Evolutionary conservation across 2,329 filamentous ascomycete genomes (phyloP).

Genomic region (Monosporascus sp.): DNA sequence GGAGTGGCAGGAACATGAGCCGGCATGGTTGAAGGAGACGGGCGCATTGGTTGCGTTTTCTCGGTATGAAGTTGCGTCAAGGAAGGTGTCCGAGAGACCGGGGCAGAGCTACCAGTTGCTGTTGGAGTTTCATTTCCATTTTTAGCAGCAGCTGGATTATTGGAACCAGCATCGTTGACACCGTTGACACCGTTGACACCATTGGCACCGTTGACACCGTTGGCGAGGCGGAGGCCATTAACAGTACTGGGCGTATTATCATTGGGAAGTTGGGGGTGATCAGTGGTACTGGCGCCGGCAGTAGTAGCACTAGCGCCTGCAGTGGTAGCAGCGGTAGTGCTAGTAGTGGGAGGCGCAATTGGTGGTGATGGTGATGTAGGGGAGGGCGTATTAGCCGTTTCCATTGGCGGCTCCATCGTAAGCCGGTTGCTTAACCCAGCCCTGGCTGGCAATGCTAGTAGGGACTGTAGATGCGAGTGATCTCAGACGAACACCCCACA

Average conservation of each 20-base stretch:
- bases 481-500: not conserved
- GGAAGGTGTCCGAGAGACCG: not conserved
- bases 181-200: not conserved
- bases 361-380: not conserved
- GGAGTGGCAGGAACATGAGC: not conserved
- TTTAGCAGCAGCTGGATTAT: not conserved
- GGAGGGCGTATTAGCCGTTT: not conserved
- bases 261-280: no score
- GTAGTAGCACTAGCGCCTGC: not conserved
- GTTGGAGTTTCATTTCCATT: not conserved
- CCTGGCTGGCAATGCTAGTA: not conserved
- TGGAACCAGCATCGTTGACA: not conserved
- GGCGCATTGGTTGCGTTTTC: not conserved
- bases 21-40: not conserved
- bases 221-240: not conserved
- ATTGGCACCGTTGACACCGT: not conserved
- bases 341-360: not conserved
- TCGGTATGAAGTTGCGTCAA: not conserved
- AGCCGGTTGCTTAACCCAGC: not conserved
- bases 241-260: not conserved
- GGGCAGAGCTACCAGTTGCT: not conserved
- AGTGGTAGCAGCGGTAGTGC: not conserved
- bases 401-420: not conserved
- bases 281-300: not conserved
- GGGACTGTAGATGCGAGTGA: not conserved